Conservation (phyloP, 495 filamentous ascomycete species). For the Bacidia gigantensis region DNA sequence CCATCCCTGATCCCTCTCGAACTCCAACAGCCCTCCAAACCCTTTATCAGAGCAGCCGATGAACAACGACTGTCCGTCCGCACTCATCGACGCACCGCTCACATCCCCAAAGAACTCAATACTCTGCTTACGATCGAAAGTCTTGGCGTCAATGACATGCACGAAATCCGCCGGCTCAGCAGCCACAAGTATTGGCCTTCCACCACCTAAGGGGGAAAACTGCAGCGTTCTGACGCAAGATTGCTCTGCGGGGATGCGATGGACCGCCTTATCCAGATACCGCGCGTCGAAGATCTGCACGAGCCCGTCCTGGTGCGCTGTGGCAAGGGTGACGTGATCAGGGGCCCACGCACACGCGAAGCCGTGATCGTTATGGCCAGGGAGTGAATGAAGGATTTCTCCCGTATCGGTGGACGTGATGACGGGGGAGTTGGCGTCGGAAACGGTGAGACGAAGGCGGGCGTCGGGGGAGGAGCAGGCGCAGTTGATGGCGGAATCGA, state of each 20-base stretch:
- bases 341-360: slow-evolving; percentile 89
- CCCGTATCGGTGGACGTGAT: slow-evolving; percentile 54
- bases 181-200: slow-evolving; percentile 58
- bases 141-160: slow-evolving; percentile 60
- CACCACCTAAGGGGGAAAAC: slow-evolving; percentile 68
- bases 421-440: slow-evolving; percentile 43
- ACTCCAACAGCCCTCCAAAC: slow-evolving; percentile 69
- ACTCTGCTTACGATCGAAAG: slow-evolving; percentile 53
- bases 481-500: slow-evolving; percentile 68
- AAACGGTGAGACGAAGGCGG: slow-evolving; percentile 67
- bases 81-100: slow-evolving; percentile 59
- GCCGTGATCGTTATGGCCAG: slow-evolving; percentile 65
- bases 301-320: slow-evolving; percentile 76
- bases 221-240: slow-evolving; percentile 63
- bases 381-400: slow-evolving; percentile 39
- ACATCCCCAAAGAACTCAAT: slow-evolving; percentile 81
- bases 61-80: slow-evolving; percentile 56
- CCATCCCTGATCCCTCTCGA: slow-evolving; percentile 15
- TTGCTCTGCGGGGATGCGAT: slow-evolving; percentile 57
- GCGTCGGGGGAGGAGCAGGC: slow-evolving; percentile 65
- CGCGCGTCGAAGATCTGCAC: slow-evolving; percentile 81
- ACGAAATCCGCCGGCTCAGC: slow-evolving; percentile 79
- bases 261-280: slow-evolving; percentile 47
- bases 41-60: slow-evolving; percentile 61
- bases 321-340: slow-evolving; percentile 78